Evolutionary conservation across 176 grass and related monocot genomes (phyloP).

Genomic region (Oryza punctata): DNA sequence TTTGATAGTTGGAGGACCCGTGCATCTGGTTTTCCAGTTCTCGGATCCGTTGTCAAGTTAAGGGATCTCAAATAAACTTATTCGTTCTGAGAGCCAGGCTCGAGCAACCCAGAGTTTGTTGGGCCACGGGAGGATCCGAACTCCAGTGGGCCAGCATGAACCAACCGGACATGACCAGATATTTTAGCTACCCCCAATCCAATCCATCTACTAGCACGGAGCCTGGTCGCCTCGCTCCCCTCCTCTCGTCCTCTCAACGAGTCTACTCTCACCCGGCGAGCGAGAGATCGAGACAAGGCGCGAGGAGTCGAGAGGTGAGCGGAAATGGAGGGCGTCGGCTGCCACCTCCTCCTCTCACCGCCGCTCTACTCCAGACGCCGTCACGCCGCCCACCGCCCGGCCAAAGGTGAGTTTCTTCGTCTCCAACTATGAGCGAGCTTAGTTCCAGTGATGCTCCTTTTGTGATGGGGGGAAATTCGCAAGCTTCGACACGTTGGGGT

Average conservation of each 20-base stretch:
- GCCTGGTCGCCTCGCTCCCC: not conserved
- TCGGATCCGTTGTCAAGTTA: no score
- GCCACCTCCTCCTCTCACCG: slow-evolving; percentile 34
- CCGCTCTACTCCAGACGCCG: slow-evolving; percentile 1
- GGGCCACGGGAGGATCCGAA: no score
- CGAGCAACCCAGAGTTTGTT: no score
- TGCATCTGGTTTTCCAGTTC: no score
- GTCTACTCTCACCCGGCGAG: not conserved
- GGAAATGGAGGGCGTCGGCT: slow-evolving; percentile 40
- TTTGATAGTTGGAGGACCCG: no score
- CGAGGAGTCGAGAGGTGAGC: not conserved
- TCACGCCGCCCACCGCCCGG: not conserved
- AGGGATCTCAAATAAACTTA: no score
- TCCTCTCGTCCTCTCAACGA: slow-evolving; percentile 39
- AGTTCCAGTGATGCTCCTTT: not conserved
- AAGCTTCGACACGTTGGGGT: not conserved
- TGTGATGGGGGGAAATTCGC: not conserved
- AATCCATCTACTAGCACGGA: no score
- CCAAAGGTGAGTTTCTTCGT: not conserved
- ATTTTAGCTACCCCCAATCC: no score
- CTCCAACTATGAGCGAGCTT: not conserved
- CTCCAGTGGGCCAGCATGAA: no score
- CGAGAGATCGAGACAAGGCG: not conserved
- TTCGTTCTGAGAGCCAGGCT: no score
- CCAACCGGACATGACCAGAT: no score